Evolutionary conservation across 176 grass and related monocot genomes (phyloP), one percentile per base, ranked within the genome.

Genomic region (Saccharum officinarum): DNA sequence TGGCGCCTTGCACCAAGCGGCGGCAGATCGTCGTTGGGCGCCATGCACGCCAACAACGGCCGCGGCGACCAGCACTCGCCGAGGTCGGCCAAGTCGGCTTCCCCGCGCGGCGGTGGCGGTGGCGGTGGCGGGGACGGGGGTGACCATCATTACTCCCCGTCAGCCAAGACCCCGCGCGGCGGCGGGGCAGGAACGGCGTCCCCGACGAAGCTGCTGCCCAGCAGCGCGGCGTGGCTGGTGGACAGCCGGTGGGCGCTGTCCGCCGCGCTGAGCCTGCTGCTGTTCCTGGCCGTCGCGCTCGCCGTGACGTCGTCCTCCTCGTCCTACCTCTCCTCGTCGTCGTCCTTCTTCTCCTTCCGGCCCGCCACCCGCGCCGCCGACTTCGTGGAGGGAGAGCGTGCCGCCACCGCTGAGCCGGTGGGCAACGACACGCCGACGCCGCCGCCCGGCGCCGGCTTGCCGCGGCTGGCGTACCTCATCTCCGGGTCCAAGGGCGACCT

Each of bases 401-500:
- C 20, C 55, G 20, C 54, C 1, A 10, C n/a, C 60, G 2, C 25
- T 10, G 7, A 36, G 52, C 52, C 62, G 10, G 61, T 26, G 5
- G 63, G 5, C 13, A 30, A 28, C 11, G 1, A 65, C 62, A 30
- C 39, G n/a, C 4, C 87, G 7, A 9, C 78, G 9, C 36, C 55
- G 11, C 59, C 84, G 0, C 84, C 71, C 0, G 73, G 81, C 25
- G 46, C 82, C 22, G 52, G 2, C 68, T 10, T 86, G 59, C 92
- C 97, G 8, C 83, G 97, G 11, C 82, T 99, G 77, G 97, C 97
- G 11, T 99, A 99, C 81, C 82, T 99, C 52, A 44, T 99, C 22
- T 94, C 93, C 0, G 97, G 97, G 4, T 99, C 97, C 16, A 94
- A 94, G 84, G 97, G 97, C 30, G 97, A 99, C 87, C 84, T 99